Evolutionary conservation across 2,329 filamentous ascomycete genomes (phyloP).

Genomic region (Eutypella sp.): DNA sequence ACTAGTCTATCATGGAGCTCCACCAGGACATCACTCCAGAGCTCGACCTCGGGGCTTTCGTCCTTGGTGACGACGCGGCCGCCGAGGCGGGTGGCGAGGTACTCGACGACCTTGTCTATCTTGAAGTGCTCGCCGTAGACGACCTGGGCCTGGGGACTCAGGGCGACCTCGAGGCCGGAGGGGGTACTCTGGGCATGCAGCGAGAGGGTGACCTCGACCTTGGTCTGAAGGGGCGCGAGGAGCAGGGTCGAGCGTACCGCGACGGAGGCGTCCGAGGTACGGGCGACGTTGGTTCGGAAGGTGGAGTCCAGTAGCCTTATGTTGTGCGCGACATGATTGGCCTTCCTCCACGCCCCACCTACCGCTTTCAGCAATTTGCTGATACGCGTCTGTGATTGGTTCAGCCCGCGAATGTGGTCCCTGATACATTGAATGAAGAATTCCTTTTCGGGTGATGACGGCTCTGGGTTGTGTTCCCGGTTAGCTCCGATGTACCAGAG

Average conservation of each 20-base stretch:
- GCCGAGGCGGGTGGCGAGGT: constrained; percentile 53
- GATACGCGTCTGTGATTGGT: constrained; percentile 52
- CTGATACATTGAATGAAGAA: constrained; percentile 72
- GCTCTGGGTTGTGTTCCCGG: constrained; percentile 46
- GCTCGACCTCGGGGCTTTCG: constrained; percentile 29
- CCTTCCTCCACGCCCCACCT: constrained; percentile 61
- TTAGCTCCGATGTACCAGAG: constrained; percentile 64
- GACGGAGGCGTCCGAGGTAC: constrained; percentile 61
- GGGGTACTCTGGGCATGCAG: constrained; percentile 43
- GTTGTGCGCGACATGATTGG: constrained; percentile 53
- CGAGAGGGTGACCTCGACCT: constrained; percentile 58
- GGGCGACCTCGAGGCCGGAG: constrained; percentile 49
- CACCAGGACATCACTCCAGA: constrained; percentile 51
- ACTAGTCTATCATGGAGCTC: constrained; percentile 53
- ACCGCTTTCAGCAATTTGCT: constrained; percentile 55
- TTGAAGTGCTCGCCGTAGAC: constrained; percentile 78
- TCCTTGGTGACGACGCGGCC: constrained; percentile 27
- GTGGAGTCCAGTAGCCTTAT: constrained; percentile 57
- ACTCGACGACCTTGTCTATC: constrained; percentile 69
- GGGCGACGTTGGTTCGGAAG: constrained; percentile 60
- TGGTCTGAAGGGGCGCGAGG: constrained; percentile 60
- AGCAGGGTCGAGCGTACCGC: constrained; percentile 58
- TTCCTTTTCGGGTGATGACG: constrained; percentile 60
- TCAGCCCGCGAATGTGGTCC: constrained; percentile 59
- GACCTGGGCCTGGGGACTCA: constrained; percentile 54